Percentiles rank a stretch among this genome's conserved stretches.
Evolutionary conservation across 1,284 basidiomycete genomes (phyloP).

Genomic region (Puccinia brachypodii): DNA sequence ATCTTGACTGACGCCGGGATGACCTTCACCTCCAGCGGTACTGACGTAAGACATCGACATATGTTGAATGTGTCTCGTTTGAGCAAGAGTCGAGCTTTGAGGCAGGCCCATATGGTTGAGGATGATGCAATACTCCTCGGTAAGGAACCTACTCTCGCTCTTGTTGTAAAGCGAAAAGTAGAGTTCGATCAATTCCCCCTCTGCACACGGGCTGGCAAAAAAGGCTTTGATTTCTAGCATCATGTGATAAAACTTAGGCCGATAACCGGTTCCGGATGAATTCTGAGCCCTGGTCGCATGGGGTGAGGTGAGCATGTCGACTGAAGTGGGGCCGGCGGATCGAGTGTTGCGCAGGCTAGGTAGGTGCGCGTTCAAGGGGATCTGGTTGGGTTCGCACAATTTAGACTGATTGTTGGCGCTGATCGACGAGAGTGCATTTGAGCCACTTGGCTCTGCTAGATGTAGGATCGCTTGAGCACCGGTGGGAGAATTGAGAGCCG

Average conservation of each 20-base stretch:
- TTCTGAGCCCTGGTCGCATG: background rate
- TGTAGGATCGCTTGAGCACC: conserved; percentile 55
- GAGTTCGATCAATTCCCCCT: conserved; percentile 87
- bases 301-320: conserved; percentile 21
- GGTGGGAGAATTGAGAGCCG: conserved; percentile 73
- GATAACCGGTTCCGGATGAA: conserved; percentile 54
- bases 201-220: conserved; percentile 80
- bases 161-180: conserved; percentile 92
- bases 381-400: conserved; percentile 46
- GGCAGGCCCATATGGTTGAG: conserved; percentile 88
- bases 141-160: conserved; percentile 76
- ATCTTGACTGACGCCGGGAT: background rate
- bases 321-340: conserved; percentile 1
- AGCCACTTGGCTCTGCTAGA: conserved; percentile 27
- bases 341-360: conserved; percentile 37
- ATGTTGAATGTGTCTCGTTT: conserved; percentile 6
- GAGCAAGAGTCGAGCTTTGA: conserved; percentile 66
- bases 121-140: conserved; percentile 87
- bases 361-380: conserved; percentile 50
- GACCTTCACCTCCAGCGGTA: background rate
- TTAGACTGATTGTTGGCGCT: conserved; percentile 55
- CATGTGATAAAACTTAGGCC: conserved; percentile 75
- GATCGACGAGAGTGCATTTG: conserved; percentile 29
- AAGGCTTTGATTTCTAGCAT: conserved; percentile 87
- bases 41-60: background rate